These are phyloP conservation scores for Tolypocladium ovalisporum DNA, from an alignment of 2,329 filamentous ascomycete species.

Conservation along the genomic window DNA sequence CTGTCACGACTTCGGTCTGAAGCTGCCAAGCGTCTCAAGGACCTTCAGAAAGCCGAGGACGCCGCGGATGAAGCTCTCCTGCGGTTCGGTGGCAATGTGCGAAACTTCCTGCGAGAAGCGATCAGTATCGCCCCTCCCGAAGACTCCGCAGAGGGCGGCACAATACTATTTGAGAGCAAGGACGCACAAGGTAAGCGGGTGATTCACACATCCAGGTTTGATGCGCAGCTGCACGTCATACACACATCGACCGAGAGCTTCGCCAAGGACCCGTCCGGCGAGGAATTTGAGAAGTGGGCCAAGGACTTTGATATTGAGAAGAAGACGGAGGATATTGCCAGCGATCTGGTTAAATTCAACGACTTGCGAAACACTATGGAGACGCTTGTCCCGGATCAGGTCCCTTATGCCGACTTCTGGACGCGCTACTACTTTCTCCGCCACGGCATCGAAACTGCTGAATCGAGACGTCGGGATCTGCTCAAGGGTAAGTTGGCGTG, in stretches of 20 bases:
- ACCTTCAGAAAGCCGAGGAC: conserved; percentile 86
- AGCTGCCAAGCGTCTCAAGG: conserved; percentile 73
- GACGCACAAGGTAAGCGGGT: conserved; percentile 83
- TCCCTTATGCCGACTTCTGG: conserved; percentile 90
- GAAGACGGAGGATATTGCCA: conserved; percentile 75
- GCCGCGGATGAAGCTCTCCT: conserved; percentile 91
- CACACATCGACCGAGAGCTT: conserved; percentile 79
- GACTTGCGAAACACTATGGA: conserved; percentile 88
- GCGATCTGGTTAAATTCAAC: conserved; percentile 73
- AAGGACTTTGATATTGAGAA: conserved; percentile 66
- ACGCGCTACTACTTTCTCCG: conserved; percentile 89
- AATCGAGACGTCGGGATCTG: conserved; percentile 77
- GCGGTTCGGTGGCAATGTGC: conserved; percentile 80
- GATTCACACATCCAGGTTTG: conserved; percentile 87
- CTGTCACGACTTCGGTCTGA: conserved; percentile 67
- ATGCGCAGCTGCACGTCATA: conserved; percentile 91
- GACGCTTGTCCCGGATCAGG: conserved; percentile 82
- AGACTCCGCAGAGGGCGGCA: conserved; percentile 37
- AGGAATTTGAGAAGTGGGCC: conserved; percentile 65
- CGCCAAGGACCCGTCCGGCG: conserved; percentile 64
- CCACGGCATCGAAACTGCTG: conserved; percentile 86
- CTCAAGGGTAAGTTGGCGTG: conserved; percentile 64
- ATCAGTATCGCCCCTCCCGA: conserved; percentile 74
- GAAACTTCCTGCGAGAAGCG: conserved; percentile 82
- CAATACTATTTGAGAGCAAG: conserved; percentile 86